A percentile compares a stretch with the other conserved stretches of the same genome.
These are phyloP conservation scores for Ogataea neopini DNA, from an alignment of 805 yeast genomes.

Conservation along the genomic window DNA sequence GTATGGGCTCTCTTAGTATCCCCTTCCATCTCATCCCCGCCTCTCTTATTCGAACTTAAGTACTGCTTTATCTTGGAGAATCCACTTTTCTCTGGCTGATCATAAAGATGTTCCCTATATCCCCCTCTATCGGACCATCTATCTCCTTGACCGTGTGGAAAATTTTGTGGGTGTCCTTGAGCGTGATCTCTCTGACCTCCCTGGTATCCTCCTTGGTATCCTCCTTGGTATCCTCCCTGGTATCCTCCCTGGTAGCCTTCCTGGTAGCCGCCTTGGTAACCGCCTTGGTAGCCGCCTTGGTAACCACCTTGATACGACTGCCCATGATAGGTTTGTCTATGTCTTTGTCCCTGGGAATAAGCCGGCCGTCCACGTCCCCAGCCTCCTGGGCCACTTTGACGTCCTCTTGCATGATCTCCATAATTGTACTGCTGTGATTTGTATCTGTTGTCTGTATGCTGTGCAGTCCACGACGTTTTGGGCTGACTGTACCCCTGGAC, in stretches of 20 bases:
- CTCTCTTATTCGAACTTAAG: slow-evolving; percentile 17
- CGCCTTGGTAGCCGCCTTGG: too few species aligned
- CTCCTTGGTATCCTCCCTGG: too few species aligned
- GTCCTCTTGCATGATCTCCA: not conserved
- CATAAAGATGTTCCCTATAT: slow-evolving; percentile 16
- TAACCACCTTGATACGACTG: not conserved
- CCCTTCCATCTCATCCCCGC: slow-evolving; percentile 15
- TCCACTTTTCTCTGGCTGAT: slow-evolving; percentile 17
- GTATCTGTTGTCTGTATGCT: slow-evolving; percentile 6
- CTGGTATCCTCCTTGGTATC: too few species aligned
- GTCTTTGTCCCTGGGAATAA: not conserved
- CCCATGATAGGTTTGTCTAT: not conserved
- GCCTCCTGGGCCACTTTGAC: not conserved
- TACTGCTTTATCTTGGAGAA: slow-evolving; percentile 22
- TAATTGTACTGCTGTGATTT: not conserved
- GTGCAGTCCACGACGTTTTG: not conserved
- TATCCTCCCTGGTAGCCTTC: too few species aligned
- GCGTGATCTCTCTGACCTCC: too few species aligned
- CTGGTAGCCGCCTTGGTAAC: too few species aligned
- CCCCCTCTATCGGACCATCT: too few species aligned
- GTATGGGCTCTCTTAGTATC: not conserved
- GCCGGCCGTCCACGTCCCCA: not conserved
- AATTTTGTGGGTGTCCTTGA: too few species aligned
- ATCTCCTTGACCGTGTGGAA: too few species aligned
- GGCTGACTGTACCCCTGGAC: not conserved